phyloP scores from a whole-genome alignment of 2,329 filamentous ascomycete species.

The Phoma herbarum region DNA sequence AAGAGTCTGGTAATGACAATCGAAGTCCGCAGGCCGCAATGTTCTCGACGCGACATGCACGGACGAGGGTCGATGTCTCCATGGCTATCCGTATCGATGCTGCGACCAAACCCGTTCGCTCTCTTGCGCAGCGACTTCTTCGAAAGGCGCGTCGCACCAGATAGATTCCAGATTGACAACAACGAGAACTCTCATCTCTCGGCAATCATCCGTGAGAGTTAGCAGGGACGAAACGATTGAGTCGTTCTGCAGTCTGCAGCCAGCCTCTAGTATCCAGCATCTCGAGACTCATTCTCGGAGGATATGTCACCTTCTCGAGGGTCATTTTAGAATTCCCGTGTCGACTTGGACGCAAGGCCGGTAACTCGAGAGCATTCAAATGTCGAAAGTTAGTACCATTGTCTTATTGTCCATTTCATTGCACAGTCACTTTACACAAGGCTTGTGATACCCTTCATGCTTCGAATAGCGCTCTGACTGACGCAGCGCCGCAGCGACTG shows the following conservation, averaged over 20 bases:
- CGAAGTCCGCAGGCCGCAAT: background rate
- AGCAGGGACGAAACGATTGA: background rate
- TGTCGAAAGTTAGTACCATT: too few relatives aligned
- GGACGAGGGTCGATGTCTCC: background rate
- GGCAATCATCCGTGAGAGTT: background rate
- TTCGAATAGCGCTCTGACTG: too few relatives aligned
- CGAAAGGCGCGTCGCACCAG: background rate
- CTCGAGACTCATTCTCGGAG: background rate
- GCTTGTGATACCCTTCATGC: too few relatives aligned
- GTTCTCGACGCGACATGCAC: background rate
- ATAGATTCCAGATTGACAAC: background rate
- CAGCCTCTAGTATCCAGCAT: background rate
- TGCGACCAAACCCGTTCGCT: background rate
- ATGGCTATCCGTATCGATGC: background rate
- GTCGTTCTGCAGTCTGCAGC: background rate
- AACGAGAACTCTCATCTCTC: too few relatives aligned
- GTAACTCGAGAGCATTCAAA: too few relatives aligned
- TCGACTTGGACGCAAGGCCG: too few relatives aligned
- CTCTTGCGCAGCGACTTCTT: background rate
- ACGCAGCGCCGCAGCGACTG: too few relatives aligned
- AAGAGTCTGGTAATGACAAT: constrained; percentile 33
- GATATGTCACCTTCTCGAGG: background rate
- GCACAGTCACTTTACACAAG: too few relatives aligned
- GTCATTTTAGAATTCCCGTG: background rate
- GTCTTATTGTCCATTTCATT: too few relatives aligned